phyloP scores from a whole-genome alignment of 129 eudicot genomes.

The Pittosporum tobira region DNA sequence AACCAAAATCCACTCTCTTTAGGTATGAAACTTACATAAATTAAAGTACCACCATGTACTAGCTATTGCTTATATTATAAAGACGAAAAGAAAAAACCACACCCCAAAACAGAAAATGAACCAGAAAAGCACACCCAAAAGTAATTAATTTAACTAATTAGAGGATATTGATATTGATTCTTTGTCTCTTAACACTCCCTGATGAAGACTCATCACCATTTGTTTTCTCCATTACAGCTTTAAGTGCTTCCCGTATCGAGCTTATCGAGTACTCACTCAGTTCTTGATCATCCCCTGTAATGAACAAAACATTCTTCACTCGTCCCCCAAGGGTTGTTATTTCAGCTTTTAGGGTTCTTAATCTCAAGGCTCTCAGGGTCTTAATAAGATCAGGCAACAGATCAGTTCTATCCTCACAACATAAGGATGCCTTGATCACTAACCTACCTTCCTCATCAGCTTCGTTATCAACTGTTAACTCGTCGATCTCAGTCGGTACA shows the following conservation, averaged over 20 bases:
- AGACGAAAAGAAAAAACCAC: background rate
- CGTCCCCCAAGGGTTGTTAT: slow-evolving; percentile 88
- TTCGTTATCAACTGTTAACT: slow-evolving; percentile 56
- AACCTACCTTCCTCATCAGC: slow-evolving; percentile 47
- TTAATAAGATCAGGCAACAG: slow-evolving; percentile 79
- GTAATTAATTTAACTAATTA: slow-evolving; percentile 13
- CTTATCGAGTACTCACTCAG: slow-evolving; percentile 31
- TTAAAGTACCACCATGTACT: too few species aligned
- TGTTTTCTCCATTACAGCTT: slow-evolving; percentile 77
- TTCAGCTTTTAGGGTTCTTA: slow-evolving; percentile 75
- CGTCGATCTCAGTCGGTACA: slow-evolving; percentile 77
- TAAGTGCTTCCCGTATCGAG: slow-evolving; percentile 83
- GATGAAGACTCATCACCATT: slow-evolving; percentile 61
- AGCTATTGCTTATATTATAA: background rate
- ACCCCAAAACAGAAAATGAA: background rate
- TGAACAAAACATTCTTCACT: slow-evolving; percentile 74
- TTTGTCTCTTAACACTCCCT: slow-evolving; percentile 82
- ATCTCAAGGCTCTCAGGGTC: slow-evolving; percentile 55
- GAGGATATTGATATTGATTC: slow-evolving; percentile 46
- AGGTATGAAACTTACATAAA: background rate
- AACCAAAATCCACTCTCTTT: background rate
- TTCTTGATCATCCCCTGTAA: slow-evolving; percentile 43
- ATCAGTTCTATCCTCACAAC: slow-evolving; percentile 83
- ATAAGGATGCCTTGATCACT: slow-evolving; percentile 66
- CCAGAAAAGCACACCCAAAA: background rate